These are phyloP conservation scores for Aegilops tauschii DNA, from an alignment of 176 grass and related monocot species.

Conservation along the genomic window DNA sequence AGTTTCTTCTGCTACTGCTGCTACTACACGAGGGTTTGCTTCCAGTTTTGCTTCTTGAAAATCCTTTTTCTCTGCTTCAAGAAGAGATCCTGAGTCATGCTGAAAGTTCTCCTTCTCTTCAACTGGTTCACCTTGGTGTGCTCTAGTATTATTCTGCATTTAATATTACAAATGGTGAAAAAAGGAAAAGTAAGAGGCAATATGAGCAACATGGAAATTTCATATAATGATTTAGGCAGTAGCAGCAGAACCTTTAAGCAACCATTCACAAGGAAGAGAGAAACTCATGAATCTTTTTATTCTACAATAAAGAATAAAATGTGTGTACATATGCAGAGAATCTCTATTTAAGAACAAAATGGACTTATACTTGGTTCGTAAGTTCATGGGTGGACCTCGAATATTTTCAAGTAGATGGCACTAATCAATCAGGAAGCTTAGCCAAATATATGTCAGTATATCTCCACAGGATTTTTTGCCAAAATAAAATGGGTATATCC, in stretches of 20 bases:
- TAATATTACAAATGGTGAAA: conserved; percentile 50
- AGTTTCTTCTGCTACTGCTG: conserved; percentile 43
- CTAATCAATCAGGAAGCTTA: not conserved
- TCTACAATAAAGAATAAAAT: not conserved
- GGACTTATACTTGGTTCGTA: not conserved
- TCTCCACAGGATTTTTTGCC: not conserved
- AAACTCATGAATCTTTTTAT: not conserved
- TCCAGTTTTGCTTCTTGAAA: conserved; percentile 27
- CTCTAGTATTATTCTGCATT: conserved; percentile 89
- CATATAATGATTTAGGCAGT: conserved; percentile 3
- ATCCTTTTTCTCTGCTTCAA: conserved; percentile 20
- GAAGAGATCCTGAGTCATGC: conserved; percentile 29
- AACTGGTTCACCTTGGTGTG: conserved; percentile 56
- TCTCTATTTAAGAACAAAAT: conserved; percentile 15
- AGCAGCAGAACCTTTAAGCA: not conserved
- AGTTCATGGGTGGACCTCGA: not conserved
- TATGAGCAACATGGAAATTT: not conserved
- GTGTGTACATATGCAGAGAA: not conserved
- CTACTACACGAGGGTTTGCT: conserved; percentile 5
- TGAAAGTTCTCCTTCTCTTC: conserved; percentile 52
- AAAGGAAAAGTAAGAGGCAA: conserved; percentile 40
- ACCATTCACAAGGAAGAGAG: not conserved
- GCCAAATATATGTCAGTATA: not conserved
- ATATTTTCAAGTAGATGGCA: not conserved
- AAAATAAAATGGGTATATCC: not conserved